phyloP scores from a whole-genome alignment of 257 asterid genomes.

The Solanum gandarillasii region DNA sequence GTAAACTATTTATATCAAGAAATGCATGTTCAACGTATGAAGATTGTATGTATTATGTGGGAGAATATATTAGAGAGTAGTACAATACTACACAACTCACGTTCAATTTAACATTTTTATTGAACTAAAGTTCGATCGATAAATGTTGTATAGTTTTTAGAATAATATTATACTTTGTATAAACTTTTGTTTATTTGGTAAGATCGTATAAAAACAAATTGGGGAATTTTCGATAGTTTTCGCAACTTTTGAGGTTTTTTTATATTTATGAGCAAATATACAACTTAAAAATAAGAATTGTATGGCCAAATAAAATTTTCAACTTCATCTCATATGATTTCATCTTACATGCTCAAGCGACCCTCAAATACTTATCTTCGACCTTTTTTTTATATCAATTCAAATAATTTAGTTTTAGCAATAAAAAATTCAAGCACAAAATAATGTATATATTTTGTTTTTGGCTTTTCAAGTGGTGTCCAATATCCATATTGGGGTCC shows the following conservation, averaged over 20 bases:
- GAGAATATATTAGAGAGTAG: not conserved
- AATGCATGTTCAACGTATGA: not conserved
- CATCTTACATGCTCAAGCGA: not conserved
- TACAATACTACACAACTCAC: not conserved
- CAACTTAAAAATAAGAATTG: not conserved
- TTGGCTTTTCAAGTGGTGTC: not conserved
- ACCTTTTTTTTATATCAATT: not conserved
- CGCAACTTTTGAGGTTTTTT: not conserved
- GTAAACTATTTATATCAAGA: not conserved
- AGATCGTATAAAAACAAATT: not conserved
- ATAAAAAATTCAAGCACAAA: not conserved
- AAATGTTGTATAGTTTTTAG: not conserved
- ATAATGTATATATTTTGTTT: too few species aligned
- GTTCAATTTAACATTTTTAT: not conserved
- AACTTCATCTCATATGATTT: not conserved
- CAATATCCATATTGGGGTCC: too few species aligned
- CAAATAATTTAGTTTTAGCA: not conserved
- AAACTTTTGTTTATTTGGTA: not conserved
- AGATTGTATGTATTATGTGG: not conserved
- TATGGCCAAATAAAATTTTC: not conserved
- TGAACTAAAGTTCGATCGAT: not conserved
- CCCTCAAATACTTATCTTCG: not conserved
- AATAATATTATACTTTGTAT: too few species aligned
- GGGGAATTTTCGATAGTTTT: not conserved
- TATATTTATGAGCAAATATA: not conserved